Percentiles rank a stretch among this genome's conserved stretches.
Conservation (phyloP, 1,284 basidiomycete genomes). For the Bondarzewia mesenterica region DNA sequence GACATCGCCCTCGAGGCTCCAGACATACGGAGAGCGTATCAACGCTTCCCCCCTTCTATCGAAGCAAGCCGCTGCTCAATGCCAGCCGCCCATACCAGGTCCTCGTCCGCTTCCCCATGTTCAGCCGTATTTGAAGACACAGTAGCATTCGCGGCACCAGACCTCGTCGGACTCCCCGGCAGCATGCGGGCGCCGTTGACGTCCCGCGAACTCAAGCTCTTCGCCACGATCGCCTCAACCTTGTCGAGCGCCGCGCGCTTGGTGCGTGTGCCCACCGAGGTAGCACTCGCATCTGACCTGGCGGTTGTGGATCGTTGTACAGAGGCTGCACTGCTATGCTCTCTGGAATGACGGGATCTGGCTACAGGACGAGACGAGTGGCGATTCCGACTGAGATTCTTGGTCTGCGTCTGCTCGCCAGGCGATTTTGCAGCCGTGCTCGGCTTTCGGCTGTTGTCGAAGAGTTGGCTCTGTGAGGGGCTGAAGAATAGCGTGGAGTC, state of each 20-base stretch:
- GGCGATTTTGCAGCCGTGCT: background rate
- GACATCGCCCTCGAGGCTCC: no score
- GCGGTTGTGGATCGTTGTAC: background rate
- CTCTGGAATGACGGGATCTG: no score
- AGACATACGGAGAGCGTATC: no score
- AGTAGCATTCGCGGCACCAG: constrained; percentile 8
- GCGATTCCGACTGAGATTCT: constrained; percentile 1
- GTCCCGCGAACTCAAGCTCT: constrained; percentile 20
- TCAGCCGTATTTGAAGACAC: background rate
- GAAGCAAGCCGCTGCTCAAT: constrained; percentile 13
- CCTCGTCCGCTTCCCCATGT: background rate
- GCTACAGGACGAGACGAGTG: no score
- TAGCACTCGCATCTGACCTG: background rate
- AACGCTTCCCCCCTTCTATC: no score
- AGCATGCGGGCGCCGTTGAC: constrained; percentile 3
- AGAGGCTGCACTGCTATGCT: background rate
- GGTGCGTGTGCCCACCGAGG: background rate
- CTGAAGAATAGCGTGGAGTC: constrained; percentile 26
- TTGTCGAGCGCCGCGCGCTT: constrained; percentile 20
- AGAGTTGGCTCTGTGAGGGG: background rate
- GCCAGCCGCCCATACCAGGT: constrained; percentile 4
- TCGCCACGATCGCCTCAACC: constrained; percentile 26
- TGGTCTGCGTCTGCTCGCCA: constrained; percentile 16
- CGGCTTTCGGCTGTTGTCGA: background rate
- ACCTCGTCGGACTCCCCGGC: constrained; percentile 12